Conservation (phyloP, 805 yeast species). For the Candida hispaniensis region DNA sequence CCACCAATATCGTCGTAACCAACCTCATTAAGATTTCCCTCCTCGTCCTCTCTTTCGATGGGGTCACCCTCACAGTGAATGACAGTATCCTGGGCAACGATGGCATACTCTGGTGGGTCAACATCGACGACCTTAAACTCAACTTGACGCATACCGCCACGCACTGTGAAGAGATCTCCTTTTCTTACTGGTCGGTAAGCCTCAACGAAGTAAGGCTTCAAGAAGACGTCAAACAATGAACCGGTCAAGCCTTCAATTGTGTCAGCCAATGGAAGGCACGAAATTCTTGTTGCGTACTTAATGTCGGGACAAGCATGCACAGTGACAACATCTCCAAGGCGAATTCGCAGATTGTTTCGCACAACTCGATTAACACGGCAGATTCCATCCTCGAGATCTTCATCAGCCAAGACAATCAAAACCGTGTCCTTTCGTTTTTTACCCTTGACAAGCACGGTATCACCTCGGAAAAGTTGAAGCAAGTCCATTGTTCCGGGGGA, state of each 20-base stretch:
- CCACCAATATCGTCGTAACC: slow-evolving; percentile 99
- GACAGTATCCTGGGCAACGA: slow-evolving; percentile 96
- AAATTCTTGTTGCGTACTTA: slow-evolving; percentile 89
- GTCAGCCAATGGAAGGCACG: slow-evolving; percentile 94
- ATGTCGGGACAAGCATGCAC: slow-evolving; percentile 96
- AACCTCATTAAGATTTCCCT: slow-evolving; percentile 89
- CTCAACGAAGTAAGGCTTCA: slow-evolving; percentile 97
- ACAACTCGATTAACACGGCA: slow-evolving; percentile 92
- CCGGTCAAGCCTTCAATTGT: slow-evolving; percentile 98
- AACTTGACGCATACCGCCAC: slow-evolving; percentile 99
- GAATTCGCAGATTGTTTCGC: slow-evolving; percentile 85
- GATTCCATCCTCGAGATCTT: slow-evolving; percentile 91
- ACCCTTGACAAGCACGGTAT: slow-evolving; percentile 93
- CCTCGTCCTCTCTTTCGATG: slow-evolving; percentile 95
- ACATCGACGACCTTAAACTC: slow-evolving; percentile 98
- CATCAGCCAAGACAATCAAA: slow-evolving; percentile 88
- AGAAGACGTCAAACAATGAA: slow-evolving; percentile 85
- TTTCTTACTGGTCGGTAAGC: slow-evolving; percentile 98
- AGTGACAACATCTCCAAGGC: slow-evolving; percentile 86
- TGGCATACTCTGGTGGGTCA: slow-evolving; percentile 94
- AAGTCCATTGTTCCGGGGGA: slow-evolving; percentile 91
- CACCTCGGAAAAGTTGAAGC: slow-evolving; percentile 92
- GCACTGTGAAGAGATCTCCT: slow-evolving; percentile 89
- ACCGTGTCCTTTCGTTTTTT: slow-evolving; percentile 97
- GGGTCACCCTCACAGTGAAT: slow-evolving; percentile 99